These are phyloP conservation scores for Gloeostereum incarnatum DNA, from an alignment of 768 basidiomycete genomes.

Conservation along the genomic window DNA sequence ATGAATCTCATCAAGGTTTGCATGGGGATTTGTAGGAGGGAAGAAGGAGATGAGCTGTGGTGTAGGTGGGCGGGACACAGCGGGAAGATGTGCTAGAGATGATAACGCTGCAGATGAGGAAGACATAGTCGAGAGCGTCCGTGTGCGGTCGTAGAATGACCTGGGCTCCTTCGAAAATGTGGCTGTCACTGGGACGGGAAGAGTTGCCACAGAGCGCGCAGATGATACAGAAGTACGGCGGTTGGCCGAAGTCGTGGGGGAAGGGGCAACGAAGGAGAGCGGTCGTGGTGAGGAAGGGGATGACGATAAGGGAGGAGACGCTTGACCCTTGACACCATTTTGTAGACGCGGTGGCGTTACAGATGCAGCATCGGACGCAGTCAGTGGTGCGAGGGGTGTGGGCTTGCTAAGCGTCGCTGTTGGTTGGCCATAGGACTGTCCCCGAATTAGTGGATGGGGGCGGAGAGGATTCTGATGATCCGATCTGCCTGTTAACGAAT, in stretches of 20 bases:
- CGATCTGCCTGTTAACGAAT: slow-evolving; percentile 35
- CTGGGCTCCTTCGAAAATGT: slow-evolving; percentile 17
- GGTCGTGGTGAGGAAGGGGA: slow-evolving; percentile 15
- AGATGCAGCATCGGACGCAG: slow-evolving; percentile 13
- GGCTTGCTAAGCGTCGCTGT: slow-evolving; percentile 36
- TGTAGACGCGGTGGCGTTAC: slow-evolving; percentile 6
- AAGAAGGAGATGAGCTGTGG: slow-evolving; percentile 45
- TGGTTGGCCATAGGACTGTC: slow-evolving; percentile 52
- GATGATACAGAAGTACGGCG: slow-evolving; percentile 53
- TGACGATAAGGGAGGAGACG: slow-evolving; percentile 11
- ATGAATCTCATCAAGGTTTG: slow-evolving; percentile 52
- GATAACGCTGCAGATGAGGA: slow-evolving; percentile 48
- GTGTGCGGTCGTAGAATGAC: slow-evolving; percentile 29
- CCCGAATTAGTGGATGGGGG: slow-evolving; percentile 73
- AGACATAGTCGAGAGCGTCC: slow-evolving; percentile 51
- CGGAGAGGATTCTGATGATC: slow-evolving; percentile 32
- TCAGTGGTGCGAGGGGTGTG: slow-evolving; percentile 47
- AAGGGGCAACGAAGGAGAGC: slow-evolving; percentile 28
- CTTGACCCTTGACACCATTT: slow-evolving; percentile 7
- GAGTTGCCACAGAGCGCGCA: slow-evolving; percentile 46
- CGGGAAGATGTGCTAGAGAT: slow-evolving; percentile 45
- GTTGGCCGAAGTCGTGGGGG: slow-evolving; percentile 22
- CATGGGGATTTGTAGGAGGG: slow-evolving; percentile 48
- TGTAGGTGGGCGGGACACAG: slow-evolving; percentile 34
- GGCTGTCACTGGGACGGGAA: slow-evolving; percentile 32